These are phyloP conservation scores for Tremellales sp. DNA, from an alignment of 1,284 basidiomycete species.

Conservation along the genomic window DNA sequence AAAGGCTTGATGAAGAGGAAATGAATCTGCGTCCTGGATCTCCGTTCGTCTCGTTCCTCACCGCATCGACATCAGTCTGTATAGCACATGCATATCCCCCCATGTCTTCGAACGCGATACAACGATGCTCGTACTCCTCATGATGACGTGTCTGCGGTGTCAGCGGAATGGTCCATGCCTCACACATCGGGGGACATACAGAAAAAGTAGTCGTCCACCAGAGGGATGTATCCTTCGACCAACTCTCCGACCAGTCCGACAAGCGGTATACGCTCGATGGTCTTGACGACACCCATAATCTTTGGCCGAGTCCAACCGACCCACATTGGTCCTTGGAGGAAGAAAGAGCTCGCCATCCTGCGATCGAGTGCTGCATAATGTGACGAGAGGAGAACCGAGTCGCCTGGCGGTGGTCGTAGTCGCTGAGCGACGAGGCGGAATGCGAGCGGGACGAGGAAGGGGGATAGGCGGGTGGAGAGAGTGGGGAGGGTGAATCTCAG, in stretches of 20 bases:
- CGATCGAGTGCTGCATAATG: constrained; percentile 70
- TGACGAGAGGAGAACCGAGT: constrained; percentile 27
- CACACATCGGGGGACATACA: constrained; percentile 57
- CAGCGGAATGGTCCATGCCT: background rate
- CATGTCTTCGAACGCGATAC: too few relatives aligned
- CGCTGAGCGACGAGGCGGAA: constrained; percentile 34
- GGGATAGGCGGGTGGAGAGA: constrained; percentile 30
- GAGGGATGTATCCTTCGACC: constrained; percentile 81
- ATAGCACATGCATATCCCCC: too few relatives aligned
- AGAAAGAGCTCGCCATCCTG: constrained; percentile 70
- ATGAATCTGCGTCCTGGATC: too few relatives aligned
- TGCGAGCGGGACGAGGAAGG: constrained; percentile 35
- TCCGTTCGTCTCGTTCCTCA: too few relatives aligned
- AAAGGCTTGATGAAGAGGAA: constrained; percentile 48
- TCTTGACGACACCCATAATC: constrained; percentile 59
- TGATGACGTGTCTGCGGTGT: background rate
- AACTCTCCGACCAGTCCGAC: constrained; percentile 71
- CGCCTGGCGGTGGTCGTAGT: constrained; percentile 22
- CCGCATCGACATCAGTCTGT: too few relatives aligned
- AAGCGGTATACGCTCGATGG: constrained; percentile 62
- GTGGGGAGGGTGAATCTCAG: constrained; percentile 28
- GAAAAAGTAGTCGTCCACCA: constrained; percentile 94
- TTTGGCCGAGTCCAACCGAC: constrained; percentile 77
- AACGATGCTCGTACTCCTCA: background rate
- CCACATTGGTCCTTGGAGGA: constrained; percentile 87